Evolutionary conservation across 2,329 filamentous ascomycete genomes (phyloP), one percentile per base, ranked within the genome.

Genomic region (Davidsoniella eucalypti): DNA sequence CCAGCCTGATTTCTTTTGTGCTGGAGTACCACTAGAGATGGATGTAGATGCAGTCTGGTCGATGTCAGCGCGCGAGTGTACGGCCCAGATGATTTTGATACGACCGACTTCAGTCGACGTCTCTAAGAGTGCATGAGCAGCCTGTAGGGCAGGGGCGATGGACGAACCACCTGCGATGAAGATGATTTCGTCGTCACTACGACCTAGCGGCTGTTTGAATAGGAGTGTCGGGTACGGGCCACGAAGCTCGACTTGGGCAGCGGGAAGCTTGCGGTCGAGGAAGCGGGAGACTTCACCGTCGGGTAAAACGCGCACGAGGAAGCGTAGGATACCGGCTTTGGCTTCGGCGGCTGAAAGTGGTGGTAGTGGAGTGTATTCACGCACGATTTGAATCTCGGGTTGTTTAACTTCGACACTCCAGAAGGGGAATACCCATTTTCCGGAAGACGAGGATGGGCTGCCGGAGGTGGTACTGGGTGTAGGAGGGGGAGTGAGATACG

Each of bases 361-460:
- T 0, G 87, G 90, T 0, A 98, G 69, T 0, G 90, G 87, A 3
- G 92, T 96, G 65, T 98, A 98, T 52, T 87, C 80, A 54, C 92
- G 70, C 41, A 86, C 85, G 57, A 98, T 94, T 65, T 95, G 88
- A 52, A 96, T 67, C 62, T 94, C 81, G 2, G 92, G 92, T 66
- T 96, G 92, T 67, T 94, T 94, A 60, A 94, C 79, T 67, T 95
- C 84, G 33, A 96, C 82, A 55, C 82, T 87, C 83, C 87, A 94
- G 40, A 93, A 72, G 4, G 84, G 82, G 51, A 75, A 56, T 9
- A 56, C 57, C 65, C 66, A 65, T 55, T 52, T 40, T 14, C 54
- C 50, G 2, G 57, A 54, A n/a, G 54, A 37, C 18, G 57, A 54
- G 3, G 41, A 26, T 37, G 47, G 47, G 16, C 49, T 33, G 39